Evolutionary conservation across 768 basidiomycete species (phyloP), one percentile per base, ranked within the genome.

Genomic region (Cystofilobasidium capitatum): DNA sequence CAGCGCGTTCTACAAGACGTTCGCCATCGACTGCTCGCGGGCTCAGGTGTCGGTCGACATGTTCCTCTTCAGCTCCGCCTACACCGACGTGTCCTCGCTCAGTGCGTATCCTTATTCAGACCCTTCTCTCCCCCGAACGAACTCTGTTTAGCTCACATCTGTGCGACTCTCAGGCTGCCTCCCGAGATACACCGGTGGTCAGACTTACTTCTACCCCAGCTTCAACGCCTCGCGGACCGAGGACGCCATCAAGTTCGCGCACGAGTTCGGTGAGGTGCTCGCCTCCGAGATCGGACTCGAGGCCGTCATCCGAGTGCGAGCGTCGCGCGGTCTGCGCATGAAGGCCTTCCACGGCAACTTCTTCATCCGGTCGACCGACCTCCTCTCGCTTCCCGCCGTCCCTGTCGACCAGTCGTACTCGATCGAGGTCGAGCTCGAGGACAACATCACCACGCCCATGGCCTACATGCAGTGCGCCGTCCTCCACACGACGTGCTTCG

Each of bases 321-420:
- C 93, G n/a, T 91, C 96, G 0, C 83, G 91, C 80, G 91, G 93
- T 70, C 80, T 98, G 54, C 87, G 92, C 59, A 91, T 97, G 91
- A 86, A 92, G 9, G 89, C 90, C 0, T 98, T 94, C 88, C 91
- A 97, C 73, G 94, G 94, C 70, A 98, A 97, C 80, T 96, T 97
- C 81, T 98, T 98, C 75, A 91, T 96, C 65, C 87, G 94, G 62
- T 96, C 92, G 29, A 98, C 94, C 26, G 94, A 98, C 78, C 83
- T 97, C 6, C 83, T 97, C 40, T 91, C 94, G 3, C 88, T 97
- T 83, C 92, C 94, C 2, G 87, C 91, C 10, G 93, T 98, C n/a
- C 91, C 94, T 20, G 85, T 88, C 73, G 92, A 98, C 73, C 89
- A 96, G 76, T 91, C 89, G 22, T 98, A 98, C 76, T 87, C 88